phyloP scores from a whole-genome alignment of 495 filamentous ascomycete species.

The Paragyromitra xinjiangensis region DNA sequence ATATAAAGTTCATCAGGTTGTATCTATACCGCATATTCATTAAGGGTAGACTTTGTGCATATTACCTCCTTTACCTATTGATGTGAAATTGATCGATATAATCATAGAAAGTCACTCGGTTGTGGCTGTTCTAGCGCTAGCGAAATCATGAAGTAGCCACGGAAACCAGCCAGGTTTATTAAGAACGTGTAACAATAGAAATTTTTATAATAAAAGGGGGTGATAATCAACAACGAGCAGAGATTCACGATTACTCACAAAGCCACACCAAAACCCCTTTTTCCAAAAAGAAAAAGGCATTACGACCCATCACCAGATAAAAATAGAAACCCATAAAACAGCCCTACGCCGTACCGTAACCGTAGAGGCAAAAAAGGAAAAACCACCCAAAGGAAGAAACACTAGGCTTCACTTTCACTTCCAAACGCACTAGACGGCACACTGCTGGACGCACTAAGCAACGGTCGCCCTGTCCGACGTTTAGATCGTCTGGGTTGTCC shows the following conservation, averaged over 20 bases:
- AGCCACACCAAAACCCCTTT: neutral
- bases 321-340: slow-evolving; percentile 1
- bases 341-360: neutral
- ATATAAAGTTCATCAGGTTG: neutral
- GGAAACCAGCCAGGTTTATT: neutral
- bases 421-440: neutral
- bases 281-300: neutral
- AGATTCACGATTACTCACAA: neutral
- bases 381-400: neutral
- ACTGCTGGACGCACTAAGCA: neutral
- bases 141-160: neutral
- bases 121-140: no score
- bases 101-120: slow-evolving; percentile 18
- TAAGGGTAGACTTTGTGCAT: neutral
- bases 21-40: slow-evolving; percentile 9
- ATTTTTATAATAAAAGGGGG: neutral
- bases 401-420: neutral
- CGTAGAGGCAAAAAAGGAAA: neutral
- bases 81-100: neutral
- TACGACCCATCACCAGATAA: neutral
- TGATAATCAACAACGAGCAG: neutral
- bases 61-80: neutral
- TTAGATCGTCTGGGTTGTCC: neutral
- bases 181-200: neutral
- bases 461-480: neutral